Evolutionary conservation across 2,329 filamentous ascomycete genomes (phyloP), one percentile per base, ranked within the genome.

Genomic region (Dothideomycetes sp.): DNA sequence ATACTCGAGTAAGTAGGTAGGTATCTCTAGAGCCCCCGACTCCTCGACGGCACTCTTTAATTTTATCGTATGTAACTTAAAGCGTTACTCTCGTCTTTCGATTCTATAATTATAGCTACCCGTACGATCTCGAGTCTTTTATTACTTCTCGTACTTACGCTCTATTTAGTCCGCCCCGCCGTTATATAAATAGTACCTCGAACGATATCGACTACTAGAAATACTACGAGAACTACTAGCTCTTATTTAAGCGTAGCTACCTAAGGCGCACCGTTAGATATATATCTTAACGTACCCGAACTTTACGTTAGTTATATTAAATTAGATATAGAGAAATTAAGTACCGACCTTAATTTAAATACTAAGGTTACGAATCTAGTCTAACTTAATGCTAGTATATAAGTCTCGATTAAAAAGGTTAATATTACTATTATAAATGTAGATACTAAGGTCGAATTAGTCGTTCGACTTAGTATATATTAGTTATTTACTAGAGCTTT

Each of bases 391-490:
- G 69, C 69, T 0, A 68, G 69, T 41, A 67, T 71, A 5, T 55
- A 61, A 19, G 58, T 71, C n/a, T 60, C 58, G 0, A 59, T 71
- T 10, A 52, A 67, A 44, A 65, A 69, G 49, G 63, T 80, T 52
- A 78, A 78, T 56, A 68, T 80, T 51, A 78, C 74, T 13, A 79
- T 80, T 44, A 62, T 68, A 10, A 74, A 78, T 48, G 73, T 80
- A 5, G 64, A 73, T 18, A 75, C 73, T 1, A 58, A 78, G 47
- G 63, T 78, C 15, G 73, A 79, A 45, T 63, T 80, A 5, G 65
- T 77, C 40, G 71, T 78, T 27, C 68, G 76, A 15, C 62, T 80
- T 7, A 23, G 37, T 41, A n/a, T 13, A 30, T 15, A 12, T 7
- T 17, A 5, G 13, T 43, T 11, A 24, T 7, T 7, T 11, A 24